Conservation (phyloP, 2,329 filamentous ascomycete genomes). For the Fusarium kyushuense region DNA sequence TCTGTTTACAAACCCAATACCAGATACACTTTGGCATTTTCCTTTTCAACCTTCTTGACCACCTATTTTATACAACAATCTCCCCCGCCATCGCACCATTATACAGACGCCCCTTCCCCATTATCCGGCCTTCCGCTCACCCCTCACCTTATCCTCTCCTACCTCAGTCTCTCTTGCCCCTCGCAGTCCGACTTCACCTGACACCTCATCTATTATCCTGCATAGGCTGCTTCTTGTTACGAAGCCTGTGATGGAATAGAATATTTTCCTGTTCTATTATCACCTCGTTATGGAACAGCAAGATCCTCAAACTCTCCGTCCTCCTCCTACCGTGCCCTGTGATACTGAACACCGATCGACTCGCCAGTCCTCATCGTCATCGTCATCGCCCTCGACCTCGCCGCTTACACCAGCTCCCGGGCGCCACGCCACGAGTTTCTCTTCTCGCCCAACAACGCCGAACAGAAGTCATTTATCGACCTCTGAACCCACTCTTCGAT, state of each 20-base stretch:
- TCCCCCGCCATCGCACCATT: constrained; percentile 37
- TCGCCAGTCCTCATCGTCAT: constrained; percentile 37
- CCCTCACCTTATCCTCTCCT: constrained; percentile 42
- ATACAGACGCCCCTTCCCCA: constrained; percentile 42
- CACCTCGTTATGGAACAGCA: constrained; percentile 67
- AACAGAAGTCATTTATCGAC: constrained; percentile 48
- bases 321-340: constrained; percentile 46
- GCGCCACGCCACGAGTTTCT: constrained; percentile 35
- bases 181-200: constrained; percentile 43
- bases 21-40: constrained; percentile 18
- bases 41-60: constrained; percentile 4
- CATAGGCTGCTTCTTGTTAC: constrained; percentile 41
- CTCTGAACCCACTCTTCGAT: constrained; percentile 66
- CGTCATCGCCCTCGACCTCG: constrained; percentile 40
- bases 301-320: constrained; percentile 48
- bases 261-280: constrained; percentile 47
- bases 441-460: constrained; percentile 34
- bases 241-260: constrained; percentile 48
- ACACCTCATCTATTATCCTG: constrained; percentile 36
- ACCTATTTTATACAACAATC: constrained; percentile 2
- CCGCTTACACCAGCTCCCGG: constrained; percentile 39
- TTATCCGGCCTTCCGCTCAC: constrained; percentile 47
- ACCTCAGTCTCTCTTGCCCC: constrained; percentile 41
- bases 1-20: constrained; percentile 15
- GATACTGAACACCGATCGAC: constrained; percentile 50